These are phyloP conservation scores for Cutaneotrichosporon sp. DNA, from an alignment of 1,284 basidiomycete species.

Conservation along the genomic window DNA sequence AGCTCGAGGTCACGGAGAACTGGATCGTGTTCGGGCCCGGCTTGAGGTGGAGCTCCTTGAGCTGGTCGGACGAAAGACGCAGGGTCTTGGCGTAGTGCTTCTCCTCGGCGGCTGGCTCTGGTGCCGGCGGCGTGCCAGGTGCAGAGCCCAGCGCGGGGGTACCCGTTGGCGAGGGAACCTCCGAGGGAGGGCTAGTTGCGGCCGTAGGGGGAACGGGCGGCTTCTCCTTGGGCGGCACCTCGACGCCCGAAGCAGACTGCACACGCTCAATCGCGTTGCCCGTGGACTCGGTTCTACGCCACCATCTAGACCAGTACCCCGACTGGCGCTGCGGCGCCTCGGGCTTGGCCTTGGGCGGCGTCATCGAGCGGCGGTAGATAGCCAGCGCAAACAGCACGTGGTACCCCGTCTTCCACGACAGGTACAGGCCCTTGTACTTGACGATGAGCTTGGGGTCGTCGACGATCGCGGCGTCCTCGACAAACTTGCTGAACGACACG, in stretches of 20 bases:
- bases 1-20: slow-evolving; percentile 82
- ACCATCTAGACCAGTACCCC: slow-evolving; percentile 52
- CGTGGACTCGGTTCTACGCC: slow-evolving; percentile 35
- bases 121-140: neutral
- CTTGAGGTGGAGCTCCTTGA: slow-evolving; percentile 85
- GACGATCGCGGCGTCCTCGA: slow-evolving; percentile 56
- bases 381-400: slow-evolving; percentile 57
- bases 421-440: slow-evolving; percentile 55
- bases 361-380: slow-evolving; percentile 51
- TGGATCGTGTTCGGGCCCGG: slow-evolving; percentile 90
- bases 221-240: slow-evolving; percentile 1
- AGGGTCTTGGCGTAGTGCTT: slow-evolving; percentile 86
- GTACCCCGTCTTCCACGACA: slow-evolving; percentile 58
- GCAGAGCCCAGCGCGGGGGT: neutral
- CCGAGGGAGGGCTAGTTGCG: neutral
- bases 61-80: slow-evolving; percentile 78
- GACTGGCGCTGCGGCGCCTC: slow-evolving; percentile 24
- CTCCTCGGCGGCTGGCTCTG: slow-evolving; percentile 13
- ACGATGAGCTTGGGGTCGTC: slow-evolving; percentile 58
- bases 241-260: slow-evolving; percentile 5
- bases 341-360: slow-evolving; percentile 7
- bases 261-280: slow-evolving; percentile 8
- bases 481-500: slow-evolving; percentile 58
- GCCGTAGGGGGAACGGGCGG: neutral
- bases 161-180: neutral